These are phyloP conservation scores for Penicillium sp. DNA, from an alignment of 2,329 filamentous ascomycete species.

Conservation along the genomic window DNA sequence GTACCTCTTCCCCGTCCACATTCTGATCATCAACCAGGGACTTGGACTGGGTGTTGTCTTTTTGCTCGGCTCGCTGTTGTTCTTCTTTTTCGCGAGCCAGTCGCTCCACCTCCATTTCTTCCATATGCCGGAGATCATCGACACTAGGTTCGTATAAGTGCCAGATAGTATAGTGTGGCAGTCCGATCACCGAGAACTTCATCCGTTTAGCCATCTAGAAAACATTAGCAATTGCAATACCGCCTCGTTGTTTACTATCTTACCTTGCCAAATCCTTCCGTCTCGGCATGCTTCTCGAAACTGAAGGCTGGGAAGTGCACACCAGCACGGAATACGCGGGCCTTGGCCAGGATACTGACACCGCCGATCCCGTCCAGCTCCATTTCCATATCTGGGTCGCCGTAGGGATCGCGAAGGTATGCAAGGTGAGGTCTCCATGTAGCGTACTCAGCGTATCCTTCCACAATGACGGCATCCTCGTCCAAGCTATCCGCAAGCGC, in stretches of 20 bases:
- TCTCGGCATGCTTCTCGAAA: constrained; percentile 97
- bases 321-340: constrained; percentile 84
- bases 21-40: constrained; percentile 23
- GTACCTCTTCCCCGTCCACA: constrained; percentile 9
- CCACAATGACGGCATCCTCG: constrained; percentile 96
- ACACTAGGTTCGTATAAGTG: constrained; percentile 99
- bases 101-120: constrained; percentile 89
- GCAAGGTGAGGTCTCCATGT: constrained; percentile 96
- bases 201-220: constrained; percentile 88
- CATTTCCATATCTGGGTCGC: constrained; percentile 99
- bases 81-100: constrained; percentile 72
- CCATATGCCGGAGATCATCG: constrained; percentile 95
- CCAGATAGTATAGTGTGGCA: constrained; percentile 98
- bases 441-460: constrained; percentile 96
- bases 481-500: constrained; percentile 89
- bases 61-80: constrained; percentile 59
- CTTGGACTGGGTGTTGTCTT: constrained; percentile 65
- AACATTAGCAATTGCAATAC: constrained; percentile 12
- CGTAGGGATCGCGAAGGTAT: constrained; percentile 91
- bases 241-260: constrained; percentile 13
- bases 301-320: constrained; percentile 98
- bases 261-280: constrained; percentile 97
- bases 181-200: constrained; percentile 86
- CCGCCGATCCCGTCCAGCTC: constrained; percentile 96
- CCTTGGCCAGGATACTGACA: constrained; percentile 94